These are phyloP conservation scores for Bathelium albidoporum DNA, from an alignment of 495 filamentous ascomycete genomes.

Conservation along the genomic window DNA sequence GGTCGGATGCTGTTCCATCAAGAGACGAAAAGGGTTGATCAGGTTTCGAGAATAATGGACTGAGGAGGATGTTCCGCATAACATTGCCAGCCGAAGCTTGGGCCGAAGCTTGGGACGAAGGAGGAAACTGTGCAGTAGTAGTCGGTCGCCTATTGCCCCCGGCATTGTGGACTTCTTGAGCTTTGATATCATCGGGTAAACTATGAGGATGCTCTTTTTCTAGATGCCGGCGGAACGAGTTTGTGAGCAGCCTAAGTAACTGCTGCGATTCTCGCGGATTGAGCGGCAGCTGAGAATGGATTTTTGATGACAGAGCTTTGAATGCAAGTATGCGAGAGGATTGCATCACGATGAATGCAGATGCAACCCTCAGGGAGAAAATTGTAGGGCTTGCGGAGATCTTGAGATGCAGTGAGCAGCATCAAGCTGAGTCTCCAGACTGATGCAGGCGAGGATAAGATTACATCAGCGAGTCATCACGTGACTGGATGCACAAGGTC, in stretches of 20 bases:
- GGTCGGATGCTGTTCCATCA: not conserved
- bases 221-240: constrained; percentile 66
- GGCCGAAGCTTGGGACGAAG: constrained; percentile 16
- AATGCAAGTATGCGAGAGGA: constrained; percentile 17
- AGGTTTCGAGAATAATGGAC: constrained; percentile 46
- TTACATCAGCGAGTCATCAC: not conserved
- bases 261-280: constrained; percentile 53
- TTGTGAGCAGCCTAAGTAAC: constrained; percentile 58
- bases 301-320: constrained; percentile 32
- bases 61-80: constrained; percentile 56
- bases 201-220: constrained; percentile 48
- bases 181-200: constrained; percentile 2
- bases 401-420: too few species aligned
- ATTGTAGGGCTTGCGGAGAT: not conserved
- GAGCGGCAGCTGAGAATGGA: constrained; percentile 62
- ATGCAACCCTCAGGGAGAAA: not conserved
- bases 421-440: too few species aligned
- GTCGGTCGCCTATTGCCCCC: too few species aligned
- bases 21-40: not conserved
- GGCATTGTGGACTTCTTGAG: not conserved
- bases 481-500: not conserved
- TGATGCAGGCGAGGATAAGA: too few species aligned
- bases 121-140: not conserved
- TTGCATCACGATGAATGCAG: constrained; percentile 18
- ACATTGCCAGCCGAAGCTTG: constrained; percentile 38